These are phyloP conservation scores for Arthroderma sp. DNA, from an alignment of 2,329 filamentous ascomycete species.

Conservation along the genomic window DNA sequence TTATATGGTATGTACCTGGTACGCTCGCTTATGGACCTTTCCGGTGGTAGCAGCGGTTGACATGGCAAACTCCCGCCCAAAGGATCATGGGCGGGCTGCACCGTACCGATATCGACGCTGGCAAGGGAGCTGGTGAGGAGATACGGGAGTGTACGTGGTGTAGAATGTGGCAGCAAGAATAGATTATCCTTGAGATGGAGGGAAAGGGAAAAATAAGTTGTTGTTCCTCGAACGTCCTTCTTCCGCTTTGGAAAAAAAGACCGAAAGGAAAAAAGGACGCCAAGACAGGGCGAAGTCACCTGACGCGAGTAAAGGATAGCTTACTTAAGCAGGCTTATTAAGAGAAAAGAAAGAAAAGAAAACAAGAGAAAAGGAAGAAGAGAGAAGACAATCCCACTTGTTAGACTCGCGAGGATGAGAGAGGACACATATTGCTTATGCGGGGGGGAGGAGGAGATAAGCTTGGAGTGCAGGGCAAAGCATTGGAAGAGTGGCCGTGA, in stretches of 20 bases:
- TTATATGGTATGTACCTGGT: slow-evolving; percentile 17
- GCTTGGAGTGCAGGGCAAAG: background rate
- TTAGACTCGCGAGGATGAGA: background rate
- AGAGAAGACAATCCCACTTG: background rate
- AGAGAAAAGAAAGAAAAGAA: background rate
- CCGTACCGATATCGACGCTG: background rate
- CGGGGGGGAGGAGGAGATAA: background rate
- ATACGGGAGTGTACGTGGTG: background rate
- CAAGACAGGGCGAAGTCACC: too few relatives aligned
- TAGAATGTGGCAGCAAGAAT: background rate
- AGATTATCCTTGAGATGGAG: background rate
- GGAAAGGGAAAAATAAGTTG: too few relatives aligned
- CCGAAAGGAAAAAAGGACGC: too few relatives aligned
- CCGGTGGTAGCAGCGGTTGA: slow-evolving; percentile 10
- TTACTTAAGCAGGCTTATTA: background rate
- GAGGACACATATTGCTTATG: background rate
- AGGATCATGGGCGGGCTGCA: background rate
- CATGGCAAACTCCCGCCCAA: slow-evolving; percentile 10
- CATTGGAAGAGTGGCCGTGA: background rate
- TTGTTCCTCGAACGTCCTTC: too few relatives aligned
- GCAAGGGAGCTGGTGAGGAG: background rate
- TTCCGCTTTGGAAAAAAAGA: background rate
- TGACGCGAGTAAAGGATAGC: background rate
- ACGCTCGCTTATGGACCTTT: slow-evolving; percentile 17
- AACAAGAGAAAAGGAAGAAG: background rate